Conservation (phyloP, 352 stramenopile species). For the Globisporangium yorkense region DNA sequence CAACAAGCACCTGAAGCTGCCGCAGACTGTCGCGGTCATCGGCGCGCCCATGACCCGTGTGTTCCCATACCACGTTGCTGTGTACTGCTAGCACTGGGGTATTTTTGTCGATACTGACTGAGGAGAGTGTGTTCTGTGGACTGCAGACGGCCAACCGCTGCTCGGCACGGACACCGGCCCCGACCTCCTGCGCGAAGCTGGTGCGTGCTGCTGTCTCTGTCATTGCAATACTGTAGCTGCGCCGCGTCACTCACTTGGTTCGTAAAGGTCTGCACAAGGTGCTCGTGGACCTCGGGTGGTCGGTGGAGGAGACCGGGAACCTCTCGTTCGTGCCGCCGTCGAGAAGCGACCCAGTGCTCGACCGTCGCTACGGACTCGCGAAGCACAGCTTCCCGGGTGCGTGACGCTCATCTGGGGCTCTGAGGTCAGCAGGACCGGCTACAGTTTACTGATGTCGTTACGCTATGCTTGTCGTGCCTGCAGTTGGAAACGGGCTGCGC, state of each 20-base stretch:
- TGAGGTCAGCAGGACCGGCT: too few relatives aligned
- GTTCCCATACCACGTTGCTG: not conserved
- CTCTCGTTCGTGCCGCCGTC: slow-evolving; percentile 53
- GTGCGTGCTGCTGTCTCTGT: slow-evolving; percentile 8
- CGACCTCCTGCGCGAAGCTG: slow-evolving; percentile 65
- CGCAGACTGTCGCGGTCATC: slow-evolving; percentile 75
- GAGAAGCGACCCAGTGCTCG: slow-evolving; percentile 51
- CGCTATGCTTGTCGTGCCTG: not conserved
- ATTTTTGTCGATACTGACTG: too few relatives aligned
- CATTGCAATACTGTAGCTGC: not conserved
- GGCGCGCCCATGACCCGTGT: slow-evolving; percentile 87
- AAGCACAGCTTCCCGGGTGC: slow-evolving; percentile 75
- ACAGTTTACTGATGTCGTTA: too few relatives aligned
- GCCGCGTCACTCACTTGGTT: not conserved
- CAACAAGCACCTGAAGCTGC: slow-evolving; percentile 48
- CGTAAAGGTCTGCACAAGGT: slow-evolving; percentile 59
- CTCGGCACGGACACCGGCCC: slow-evolving; percentile 73
- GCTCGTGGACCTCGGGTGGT: slow-evolving; percentile 78
- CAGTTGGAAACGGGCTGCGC: slow-evolving; percentile 85
- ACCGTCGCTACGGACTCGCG: slow-evolving; percentile 57
- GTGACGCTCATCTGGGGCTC: slow-evolving; percentile 1
- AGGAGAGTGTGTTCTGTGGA: too few relatives aligned
- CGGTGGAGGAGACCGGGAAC: slow-evolving; percentile 83
- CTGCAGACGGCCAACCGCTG: slow-evolving; percentile 71
- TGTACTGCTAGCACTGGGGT: too few relatives aligned